Conservation (phyloP, 2,329 filamentous ascomycete genomes). For the Paecilomyces sp. region DNA sequence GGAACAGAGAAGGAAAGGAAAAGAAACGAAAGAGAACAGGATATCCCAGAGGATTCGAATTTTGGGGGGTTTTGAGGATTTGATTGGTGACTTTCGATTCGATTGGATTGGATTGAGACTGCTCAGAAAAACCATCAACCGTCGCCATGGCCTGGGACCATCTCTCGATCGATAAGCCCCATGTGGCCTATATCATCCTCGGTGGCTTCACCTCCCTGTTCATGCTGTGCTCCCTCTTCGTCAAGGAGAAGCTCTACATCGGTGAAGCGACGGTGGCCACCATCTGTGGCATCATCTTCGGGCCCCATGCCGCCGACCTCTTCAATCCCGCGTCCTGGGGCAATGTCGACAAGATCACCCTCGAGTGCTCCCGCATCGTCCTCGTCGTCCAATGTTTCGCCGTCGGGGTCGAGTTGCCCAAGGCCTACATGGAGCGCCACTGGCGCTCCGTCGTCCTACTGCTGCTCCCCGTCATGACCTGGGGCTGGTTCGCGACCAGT, state of each 20-base stretch:
- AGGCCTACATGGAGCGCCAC: constrained; percentile 88
- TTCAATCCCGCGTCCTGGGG: constrained; percentile 58
- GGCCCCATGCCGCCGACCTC: constrained; percentile 58
- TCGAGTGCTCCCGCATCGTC: constrained; percentile 65
- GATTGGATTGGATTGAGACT: too few species aligned
- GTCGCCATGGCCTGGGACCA: constrained; percentile 45
- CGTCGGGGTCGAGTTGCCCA: constrained; percentile 63
- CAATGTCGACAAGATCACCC: constrained; percentile 59
- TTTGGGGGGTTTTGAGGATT: too few species aligned
- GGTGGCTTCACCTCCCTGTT: constrained; percentile 96
- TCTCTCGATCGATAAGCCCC: constrained; percentile 72
- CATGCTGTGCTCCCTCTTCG: constrained; percentile 95
- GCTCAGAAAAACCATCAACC: too few species aligned
- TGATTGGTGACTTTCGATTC: too few species aligned
- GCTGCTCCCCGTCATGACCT: constrained; percentile 93
- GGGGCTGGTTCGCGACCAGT: constrained; percentile 76
- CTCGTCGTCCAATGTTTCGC: constrained; percentile 68
- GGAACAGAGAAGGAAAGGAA: not conserved
- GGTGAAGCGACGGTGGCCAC: constrained; percentile 92
- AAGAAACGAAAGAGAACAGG: too few species aligned
- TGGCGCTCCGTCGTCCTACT: constrained; percentile 88
- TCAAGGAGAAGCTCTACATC: constrained; percentile 98
- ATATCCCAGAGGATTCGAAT: too few species aligned
- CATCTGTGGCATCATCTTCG: constrained; percentile 63
- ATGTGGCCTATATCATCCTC: constrained; percentile 97